Conservation (phyloP, 192 early-diverging fungal species). For the Coemansia brasiliensis region DNA sequence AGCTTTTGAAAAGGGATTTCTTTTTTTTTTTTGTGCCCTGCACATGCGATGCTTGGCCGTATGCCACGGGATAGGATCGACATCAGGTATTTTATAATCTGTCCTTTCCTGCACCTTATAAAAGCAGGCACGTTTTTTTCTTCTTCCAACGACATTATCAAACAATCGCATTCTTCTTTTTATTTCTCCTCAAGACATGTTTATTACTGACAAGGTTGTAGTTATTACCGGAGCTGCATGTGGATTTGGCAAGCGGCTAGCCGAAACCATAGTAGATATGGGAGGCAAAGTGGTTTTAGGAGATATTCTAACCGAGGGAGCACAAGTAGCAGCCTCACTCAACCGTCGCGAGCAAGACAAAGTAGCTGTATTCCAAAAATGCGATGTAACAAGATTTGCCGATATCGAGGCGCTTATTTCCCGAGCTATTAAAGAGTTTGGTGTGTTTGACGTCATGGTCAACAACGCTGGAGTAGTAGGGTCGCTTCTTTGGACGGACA, state of each 20-base stretch:
- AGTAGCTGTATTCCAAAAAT: constrained; percentile 48
- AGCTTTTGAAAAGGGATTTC: too few relatives aligned
- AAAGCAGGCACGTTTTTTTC: too few relatives aligned
- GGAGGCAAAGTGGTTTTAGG: constrained; percentile 66
- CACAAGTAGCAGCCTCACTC: constrained; percentile 36
- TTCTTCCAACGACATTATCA: too few relatives aligned
- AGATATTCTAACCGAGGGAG: constrained; percentile 58
- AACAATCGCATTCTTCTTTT: not conserved
- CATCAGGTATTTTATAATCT: too few relatives aligned
- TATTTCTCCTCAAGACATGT: constrained; percentile 7
- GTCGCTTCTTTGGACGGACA: constrained; percentile 43
- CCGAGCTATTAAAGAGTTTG: constrained; percentile 56
- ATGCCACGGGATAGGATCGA: not conserved
- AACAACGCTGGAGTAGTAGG: constrained; percentile 67
- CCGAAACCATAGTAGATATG: constrained; percentile 58
- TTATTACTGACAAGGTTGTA: constrained; percentile 59
- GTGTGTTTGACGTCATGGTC: constrained; percentile 59
- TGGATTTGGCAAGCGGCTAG: constrained; percentile 67
- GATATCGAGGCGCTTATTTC: constrained; percentile 43
- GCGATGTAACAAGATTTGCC: constrained; percentile 54
- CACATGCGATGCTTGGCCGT: not conserved
- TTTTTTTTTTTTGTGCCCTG: too few relatives aligned
- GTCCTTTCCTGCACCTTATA: too few relatives aligned
- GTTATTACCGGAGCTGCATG: constrained; percentile 71
- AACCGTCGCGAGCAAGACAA: constrained; percentile 18